phyloP scores from a whole-genome alignment of 805 yeast species.

The Ogataea populi-albae region DNA sequence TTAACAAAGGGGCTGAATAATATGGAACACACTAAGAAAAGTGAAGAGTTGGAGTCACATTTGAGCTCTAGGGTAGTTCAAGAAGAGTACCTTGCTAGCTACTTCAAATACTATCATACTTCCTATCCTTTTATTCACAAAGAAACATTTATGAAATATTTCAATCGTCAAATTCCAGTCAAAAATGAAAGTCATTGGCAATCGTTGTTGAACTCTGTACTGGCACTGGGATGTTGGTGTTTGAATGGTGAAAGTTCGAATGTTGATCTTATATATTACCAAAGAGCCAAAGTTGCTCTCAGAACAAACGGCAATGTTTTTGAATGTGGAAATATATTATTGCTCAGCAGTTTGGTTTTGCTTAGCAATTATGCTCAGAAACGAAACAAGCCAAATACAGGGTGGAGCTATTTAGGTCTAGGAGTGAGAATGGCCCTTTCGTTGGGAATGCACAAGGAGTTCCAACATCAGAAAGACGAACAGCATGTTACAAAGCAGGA shows the following conservation, averaged over 20 bases:
- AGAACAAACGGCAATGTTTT: conserved; percentile 42
- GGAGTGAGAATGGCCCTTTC: conserved; percentile 67
- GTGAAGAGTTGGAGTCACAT: conserved; percentile 16
- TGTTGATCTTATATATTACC: conserved; percentile 54
- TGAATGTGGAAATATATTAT: conserved; percentile 57
- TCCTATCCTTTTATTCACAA: conserved; percentile 60
- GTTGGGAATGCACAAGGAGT: conserved; percentile 58
- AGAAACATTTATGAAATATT: conserved; percentile 49
- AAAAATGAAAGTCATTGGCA: conserved; percentile 49
- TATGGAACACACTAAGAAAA: conserved; percentile 15
- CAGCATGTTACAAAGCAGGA: conserved; percentile 26
- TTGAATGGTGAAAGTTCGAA: conserved; percentile 50
- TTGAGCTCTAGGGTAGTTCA: conserved; percentile 22
- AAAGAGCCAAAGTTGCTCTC: conserved; percentile 46
- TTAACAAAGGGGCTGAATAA: conserved; percentile 20
- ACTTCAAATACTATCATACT: conserved; percentile 57
- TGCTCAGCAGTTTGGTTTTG: conserved; percentile 50
- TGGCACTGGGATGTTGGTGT: conserved; percentile 73
- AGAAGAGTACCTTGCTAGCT: conserved; percentile 38
- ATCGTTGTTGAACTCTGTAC: conserved; percentile 51
- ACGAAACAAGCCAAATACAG: conserved; percentile 63
- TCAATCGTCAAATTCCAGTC: conserved; percentile 39
- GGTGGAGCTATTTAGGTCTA: conserved; percentile 65
- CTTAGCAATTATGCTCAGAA: conserved; percentile 62
- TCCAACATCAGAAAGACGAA: conserved; percentile 25